These are phyloP conservation scores for Otatea glauca DNA, from an alignment of 176 grass and related monocot genomes.

Conservation along the genomic window DNA sequence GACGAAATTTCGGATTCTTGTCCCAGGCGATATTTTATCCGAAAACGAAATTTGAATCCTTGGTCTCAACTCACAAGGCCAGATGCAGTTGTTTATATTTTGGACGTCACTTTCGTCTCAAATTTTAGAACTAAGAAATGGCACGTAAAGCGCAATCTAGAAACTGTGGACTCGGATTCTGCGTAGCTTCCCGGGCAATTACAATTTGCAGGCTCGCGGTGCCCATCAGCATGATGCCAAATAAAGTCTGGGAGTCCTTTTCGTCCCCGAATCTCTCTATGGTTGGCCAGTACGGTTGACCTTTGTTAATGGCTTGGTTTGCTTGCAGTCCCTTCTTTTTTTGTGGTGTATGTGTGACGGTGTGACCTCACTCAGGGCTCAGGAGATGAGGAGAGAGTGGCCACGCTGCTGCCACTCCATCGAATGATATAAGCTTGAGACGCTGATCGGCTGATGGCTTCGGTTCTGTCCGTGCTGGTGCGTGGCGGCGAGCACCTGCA, in stretches of 20 bases:
- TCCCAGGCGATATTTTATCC: too few relatives aligned
- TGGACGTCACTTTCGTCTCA: not conserved
- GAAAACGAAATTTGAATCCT: too few relatives aligned
- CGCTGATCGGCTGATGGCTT: not conserved
- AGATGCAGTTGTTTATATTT: not conserved
- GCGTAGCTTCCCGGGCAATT: constrained; percentile 28
- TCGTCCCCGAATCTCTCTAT: constrained; percentile 13
- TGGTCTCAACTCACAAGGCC: too few relatives aligned
- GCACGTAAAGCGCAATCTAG: not conserved
- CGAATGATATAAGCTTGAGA: not conserved
- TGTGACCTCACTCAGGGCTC: not conserved
- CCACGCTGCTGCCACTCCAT: not conserved
- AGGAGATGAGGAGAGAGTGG: not conserved
- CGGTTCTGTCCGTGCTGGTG: not conserved
- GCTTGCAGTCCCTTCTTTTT: not conserved
- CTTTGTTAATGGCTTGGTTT: not conserved
- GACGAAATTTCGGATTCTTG: too few relatives aligned
- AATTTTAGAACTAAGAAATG: not conserved
- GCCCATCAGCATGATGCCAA: not conserved
- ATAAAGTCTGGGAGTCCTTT: not conserved
- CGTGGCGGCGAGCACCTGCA: constrained; percentile 35
- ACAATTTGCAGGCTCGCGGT: not conserved
- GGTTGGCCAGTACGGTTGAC: constrained; percentile 14
- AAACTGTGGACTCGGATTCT: constrained; percentile 23
- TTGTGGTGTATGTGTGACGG: not conserved